Conservation (phyloP, 179 eudicot species). For the Spergularia azorica region DNA sequence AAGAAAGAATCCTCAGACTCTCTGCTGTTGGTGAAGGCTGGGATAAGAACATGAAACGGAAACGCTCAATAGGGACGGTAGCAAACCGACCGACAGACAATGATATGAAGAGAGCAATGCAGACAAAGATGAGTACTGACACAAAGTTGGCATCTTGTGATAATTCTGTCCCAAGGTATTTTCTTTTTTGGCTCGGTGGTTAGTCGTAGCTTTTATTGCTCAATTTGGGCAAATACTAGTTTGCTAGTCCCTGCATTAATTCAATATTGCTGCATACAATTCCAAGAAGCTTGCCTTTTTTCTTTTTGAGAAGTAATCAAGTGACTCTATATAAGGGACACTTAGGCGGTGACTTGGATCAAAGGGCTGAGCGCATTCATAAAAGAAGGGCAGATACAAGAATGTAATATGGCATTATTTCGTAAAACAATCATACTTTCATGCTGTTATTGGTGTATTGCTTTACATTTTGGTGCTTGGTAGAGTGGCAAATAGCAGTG, state of each 20-base stretch:
- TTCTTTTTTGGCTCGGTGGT: neutral
- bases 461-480: slow-evolving; percentile 7
- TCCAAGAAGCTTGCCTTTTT: neutral
- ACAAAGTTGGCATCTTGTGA: slow-evolving; percentile 53
- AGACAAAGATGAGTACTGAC: slow-evolving; percentile 49
- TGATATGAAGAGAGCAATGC: slow-evolving; percentile 61
- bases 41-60: slow-evolving; percentile 81
- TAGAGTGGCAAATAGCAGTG: neutral
- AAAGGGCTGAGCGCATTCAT: no score
- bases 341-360: no score
- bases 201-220: neutral
- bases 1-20: slow-evolving; percentile 64
- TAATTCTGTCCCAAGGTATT: slow-evolving; percentile 56
- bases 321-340: no score
- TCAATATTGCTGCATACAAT: slow-evolving; percentile 1
- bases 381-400: neutral
- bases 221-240: neutral
- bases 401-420: slow-evolving; percentile 5
- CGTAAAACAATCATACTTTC: neutral
- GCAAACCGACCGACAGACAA: slow-evolving; percentile 49
- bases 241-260: neutral
- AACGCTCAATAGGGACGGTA: slow-evolving; percentile 71
- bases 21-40: slow-evolving; percentile 89
- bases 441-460: neutral
- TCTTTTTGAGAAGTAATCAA: no score